Base-by-base conservation (phyloP, 305 asterid genomes). In the Solanum hybrid region DNA sequence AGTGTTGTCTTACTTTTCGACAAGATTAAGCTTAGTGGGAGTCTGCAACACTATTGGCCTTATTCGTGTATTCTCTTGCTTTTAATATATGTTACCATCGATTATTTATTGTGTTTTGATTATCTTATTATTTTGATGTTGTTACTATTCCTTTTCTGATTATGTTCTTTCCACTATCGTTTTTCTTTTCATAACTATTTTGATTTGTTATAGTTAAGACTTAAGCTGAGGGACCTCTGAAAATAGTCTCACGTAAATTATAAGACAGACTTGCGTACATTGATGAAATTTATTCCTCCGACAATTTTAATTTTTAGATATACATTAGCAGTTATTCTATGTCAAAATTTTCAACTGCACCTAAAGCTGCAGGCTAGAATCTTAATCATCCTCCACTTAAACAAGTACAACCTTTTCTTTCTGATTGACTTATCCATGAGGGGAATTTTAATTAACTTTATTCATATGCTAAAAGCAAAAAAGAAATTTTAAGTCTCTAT, bases 401-500 rank as follows among this genome's bases (percentile, higher is more conserved):
- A 29, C 87, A 42, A 46, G 87, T 18, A 46, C 87, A 46, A 0
- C 20, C 74, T 46, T 46, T 84, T 18, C 87, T 18, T 84, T 46
- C 46, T 84, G 36, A 29, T 84, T 84, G 85, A 89, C 39, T 77
- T 86, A 84, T 77, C 90, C 89, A 91, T 86, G 76, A 81, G 11
- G 33, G 89, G 88, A 42, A 28, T 90, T 90, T 77, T 90, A 88
- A 86, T 90, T 82, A 89, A 9, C 74, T 51, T 71, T 69, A 40
- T 85, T 86, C 39, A 84, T 91, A 89, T 90, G 89, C 90, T 46
- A 46, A 86, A 91, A 89, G 71, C 22, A 89, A 74, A 51, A 81
- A 74, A 91, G 89, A 90, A 89, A 29, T 29, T 18, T 84, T 5
- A 46, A 46, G 74, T 84, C 87, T 46, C 87, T 29, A 46, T 85